Evolutionary conservation across 306 rosid genomes (phyloP), one percentile per base, ranked within the genome.

Genomic region (Ceratonia siliqua): DNA sequence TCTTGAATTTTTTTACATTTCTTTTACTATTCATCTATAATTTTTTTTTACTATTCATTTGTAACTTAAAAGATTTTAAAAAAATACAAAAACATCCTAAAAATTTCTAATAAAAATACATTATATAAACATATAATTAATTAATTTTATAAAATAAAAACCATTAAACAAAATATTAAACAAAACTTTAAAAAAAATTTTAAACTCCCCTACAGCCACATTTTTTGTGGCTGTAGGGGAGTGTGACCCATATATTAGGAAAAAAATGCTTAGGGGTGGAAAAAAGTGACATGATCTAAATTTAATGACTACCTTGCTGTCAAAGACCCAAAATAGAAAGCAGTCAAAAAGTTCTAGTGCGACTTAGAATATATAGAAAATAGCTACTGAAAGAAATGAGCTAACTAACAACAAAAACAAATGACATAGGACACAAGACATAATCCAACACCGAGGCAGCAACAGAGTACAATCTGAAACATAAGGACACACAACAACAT

Each of bases 301-400:
- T 63, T 64, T 48, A 75, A 69, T 70, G 41, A 67, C 62, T 43
- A 43, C n/a, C 33, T 45, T 5, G 12, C 11, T 24, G 43, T 15
- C 49, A 64, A 65, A 56, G 57, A 64, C 39, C 48, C 57, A 70
- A 30, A 72, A 22, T 4, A 65, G 28, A 45, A 59, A 30, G 46
- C 28, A 55, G 41, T 18, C 33, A 46, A 49, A 76, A 52, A 49
- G 73, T 64, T 75, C 68, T 13, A 64, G 52, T 20, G 57, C 62
- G 54, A 30, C 45, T 25, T 24, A 5, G 27, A 73, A 61, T n/a
- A n/a, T n/a, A n/a, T n/a, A n/a, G n/a, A 53, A 82, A 66, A 64
- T 48, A 54, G 28, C 17, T 4, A 38, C 70, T 46, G n/a, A 57
- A 67, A 71, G 61, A 56, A 65, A 70, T 20, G 50, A 46, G 9